phyloP scores from a whole-genome alignment of 2,329 filamentous ascomycete species.

The Ascochyta koolunga region DNA sequence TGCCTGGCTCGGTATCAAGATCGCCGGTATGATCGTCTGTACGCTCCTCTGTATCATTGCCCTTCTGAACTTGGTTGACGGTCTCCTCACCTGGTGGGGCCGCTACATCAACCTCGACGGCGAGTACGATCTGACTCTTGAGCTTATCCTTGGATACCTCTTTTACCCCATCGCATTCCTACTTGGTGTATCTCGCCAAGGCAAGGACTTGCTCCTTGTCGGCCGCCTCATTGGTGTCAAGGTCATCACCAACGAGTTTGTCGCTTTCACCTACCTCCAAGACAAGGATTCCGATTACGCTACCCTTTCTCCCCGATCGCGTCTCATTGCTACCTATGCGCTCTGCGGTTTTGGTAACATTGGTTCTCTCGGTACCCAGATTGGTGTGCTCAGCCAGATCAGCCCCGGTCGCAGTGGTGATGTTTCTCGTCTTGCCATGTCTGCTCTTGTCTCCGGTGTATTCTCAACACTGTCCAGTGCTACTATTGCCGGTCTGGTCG shows the following conservation, averaged over 20 bases:
- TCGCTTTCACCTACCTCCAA: slow-evolving; percentile 69
- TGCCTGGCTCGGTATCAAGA: slow-evolving; percentile 84
- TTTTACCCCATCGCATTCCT: slow-evolving; percentile 81
- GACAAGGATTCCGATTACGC: slow-evolving; percentile 56
- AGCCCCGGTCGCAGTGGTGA: slow-evolving; percentile 76
- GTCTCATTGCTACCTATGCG: slow-evolving; percentile 84
- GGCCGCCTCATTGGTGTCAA: slow-evolving; percentile 82
- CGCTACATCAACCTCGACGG: slow-evolving; percentile 74
- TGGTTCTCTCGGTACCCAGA: slow-evolving; percentile 85
- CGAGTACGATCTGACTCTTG: slow-evolving; percentile 71
- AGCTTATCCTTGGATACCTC: slow-evolving; percentile 77
- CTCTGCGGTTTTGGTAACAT: slow-evolving; percentile 81
- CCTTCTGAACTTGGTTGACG: slow-evolving; percentile 74
- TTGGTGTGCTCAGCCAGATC: slow-evolving; percentile 83
- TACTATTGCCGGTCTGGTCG: slow-evolving; percentile 63
- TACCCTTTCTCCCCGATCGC: slow-evolving; percentile 70
- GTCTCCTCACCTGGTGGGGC: slow-evolving; percentile 83
- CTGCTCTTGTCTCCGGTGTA: slow-evolving; percentile 77
- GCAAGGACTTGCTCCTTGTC: slow-evolving; percentile 70
- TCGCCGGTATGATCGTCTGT: slow-evolving; percentile 80
- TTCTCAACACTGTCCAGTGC: slow-evolving; percentile 81
- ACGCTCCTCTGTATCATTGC: slow-evolving; percentile 85
- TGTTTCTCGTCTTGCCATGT: slow-evolving; percentile 76
- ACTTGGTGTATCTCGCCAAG: slow-evolving; percentile 72
- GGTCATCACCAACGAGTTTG: slow-evolving; percentile 85